Conservation (phyloP, 1,284 basidiomycete species). For the Chalciporus sp. region DNA sequence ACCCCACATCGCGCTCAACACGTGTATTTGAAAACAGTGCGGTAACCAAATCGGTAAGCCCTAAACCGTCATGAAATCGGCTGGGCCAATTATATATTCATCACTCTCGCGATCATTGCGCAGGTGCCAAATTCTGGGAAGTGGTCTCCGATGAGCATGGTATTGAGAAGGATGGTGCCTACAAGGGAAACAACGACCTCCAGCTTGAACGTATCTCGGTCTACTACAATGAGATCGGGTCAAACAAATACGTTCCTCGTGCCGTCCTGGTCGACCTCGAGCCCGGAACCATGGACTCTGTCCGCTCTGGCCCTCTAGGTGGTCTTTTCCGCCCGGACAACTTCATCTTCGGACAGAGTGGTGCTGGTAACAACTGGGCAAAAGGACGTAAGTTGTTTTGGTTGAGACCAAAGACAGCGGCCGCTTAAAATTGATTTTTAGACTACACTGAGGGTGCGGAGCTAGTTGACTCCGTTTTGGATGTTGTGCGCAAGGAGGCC, state of each 20-base stretch:
- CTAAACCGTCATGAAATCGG: slow-evolving; percentile 17
- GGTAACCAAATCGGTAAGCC: slow-evolving; percentile 94
- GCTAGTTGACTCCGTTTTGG: slow-evolving; percentile 91
- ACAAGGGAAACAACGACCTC: slow-evolving; percentile 92
- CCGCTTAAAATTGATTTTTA: slow-evolving; percentile 29
- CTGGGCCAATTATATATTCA: slow-evolving; percentile 4
- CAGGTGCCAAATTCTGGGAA: slow-evolving; percentile 98
- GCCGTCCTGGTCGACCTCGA: slow-evolving; percentile 94
- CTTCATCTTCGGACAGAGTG: slow-evolving; percentile 87
- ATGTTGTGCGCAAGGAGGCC: slow-evolving; percentile 87
- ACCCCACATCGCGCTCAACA: slow-evolving; percentile 10
- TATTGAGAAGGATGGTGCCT: slow-evolving; percentile 89
- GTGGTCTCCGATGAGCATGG: slow-evolving; percentile 98
- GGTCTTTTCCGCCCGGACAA: slow-evolving; percentile 94
- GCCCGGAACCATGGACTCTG: slow-evolving; percentile 96
- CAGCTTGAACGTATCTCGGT: slow-evolving; percentile 98
- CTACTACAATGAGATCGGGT: slow-evolving; percentile 91
- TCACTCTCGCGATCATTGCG: slow-evolving; percentile 12
- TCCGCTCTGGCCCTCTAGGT: slow-evolving; percentile 84
- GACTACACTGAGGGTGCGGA: slow-evolving; percentile 96
- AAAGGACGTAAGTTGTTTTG: slow-evolving; percentile 77
- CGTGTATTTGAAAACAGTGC: slow-evolving; percentile 58
- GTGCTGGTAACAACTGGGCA: slow-evolving; percentile 97
- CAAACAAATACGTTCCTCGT: slow-evolving; percentile 95
- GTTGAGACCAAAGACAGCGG: not conserved